phyloP scores from a whole-genome alignment of 2,329 filamentous ascomycete genomes.

The Scedosporium minutisporum region DNA sequence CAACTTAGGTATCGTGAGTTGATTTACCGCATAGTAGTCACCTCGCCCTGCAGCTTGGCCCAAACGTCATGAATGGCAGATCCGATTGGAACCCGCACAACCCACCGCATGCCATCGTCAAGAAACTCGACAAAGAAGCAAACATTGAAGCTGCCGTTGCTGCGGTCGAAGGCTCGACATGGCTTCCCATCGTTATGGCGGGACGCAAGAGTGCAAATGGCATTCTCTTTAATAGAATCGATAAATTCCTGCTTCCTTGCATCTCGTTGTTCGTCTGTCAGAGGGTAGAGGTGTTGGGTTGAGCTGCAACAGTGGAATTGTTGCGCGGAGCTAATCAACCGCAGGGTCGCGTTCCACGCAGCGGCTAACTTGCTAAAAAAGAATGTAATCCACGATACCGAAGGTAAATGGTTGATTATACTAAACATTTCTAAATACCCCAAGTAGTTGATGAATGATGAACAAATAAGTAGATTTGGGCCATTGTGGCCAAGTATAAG shows the following conservation, averaged over 20 bases:
- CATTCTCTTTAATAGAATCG: not conserved
- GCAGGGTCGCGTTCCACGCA: not conserved
- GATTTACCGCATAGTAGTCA: not conserved
- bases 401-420: too few relatives aligned
- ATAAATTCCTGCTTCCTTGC: not conserved
- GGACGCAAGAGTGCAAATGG: not conserved
- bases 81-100: not conserved
- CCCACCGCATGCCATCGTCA: not conserved
- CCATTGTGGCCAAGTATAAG: too few relatives aligned
- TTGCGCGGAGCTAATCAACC: not conserved
- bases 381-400: not conserved
- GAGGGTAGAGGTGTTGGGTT: not conserved
- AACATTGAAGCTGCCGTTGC: not conserved
- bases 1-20: not conserved
- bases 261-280: not conserved
- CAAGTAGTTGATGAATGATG: too few relatives aligned
- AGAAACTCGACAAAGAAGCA: not conserved
- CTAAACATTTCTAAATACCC: too few relatives aligned
- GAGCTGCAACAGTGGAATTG: not conserved
- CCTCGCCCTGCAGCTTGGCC: not conserved
- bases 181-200: not conserved
- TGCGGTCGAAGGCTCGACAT: not conserved
- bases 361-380: not conserved
- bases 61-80: not conserved
- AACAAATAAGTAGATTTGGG: too few relatives aligned